phyloP scores from a whole-genome alignment of 345 rosid species.

The Populus alba region DNA sequence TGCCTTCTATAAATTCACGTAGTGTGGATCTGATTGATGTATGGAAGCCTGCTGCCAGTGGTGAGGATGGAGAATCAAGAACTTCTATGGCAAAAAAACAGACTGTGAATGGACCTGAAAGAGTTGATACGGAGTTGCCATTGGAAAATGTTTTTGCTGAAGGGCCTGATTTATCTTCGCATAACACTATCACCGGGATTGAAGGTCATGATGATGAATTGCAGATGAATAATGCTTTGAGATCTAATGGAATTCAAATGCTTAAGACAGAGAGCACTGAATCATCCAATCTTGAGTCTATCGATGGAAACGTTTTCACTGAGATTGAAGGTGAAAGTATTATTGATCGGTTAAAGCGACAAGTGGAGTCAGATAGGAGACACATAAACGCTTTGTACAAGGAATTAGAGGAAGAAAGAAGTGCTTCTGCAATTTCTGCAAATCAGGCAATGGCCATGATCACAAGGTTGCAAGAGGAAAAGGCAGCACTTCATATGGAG shows the following conservation, averaged over 20 bases:
- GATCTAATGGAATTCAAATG: conserved; percentile 14
- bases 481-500: conserved; percentile 83
- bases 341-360: conserved; percentile 65
- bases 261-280: conserved; percentile 52
- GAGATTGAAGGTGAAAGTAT: conserved; percentile 83
- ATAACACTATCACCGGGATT: not conserved
- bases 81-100: not conserved
- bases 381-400: conserved; percentile 50
- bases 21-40: conserved; percentile 16
- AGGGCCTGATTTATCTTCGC: not conserved
- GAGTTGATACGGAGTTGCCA: conserved; percentile 21
- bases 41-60: not conserved
- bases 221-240: conserved; percentile 14
- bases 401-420: conserved; percentile 96
- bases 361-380: conserved; percentile 63
- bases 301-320: conserved; percentile 55
- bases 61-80: not conserved
- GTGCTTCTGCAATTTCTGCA: conserved; percentile 72
- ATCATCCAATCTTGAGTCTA: conserved; percentile 46
- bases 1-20: conserved; percentile 17
- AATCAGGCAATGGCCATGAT: conserved; percentile 99
- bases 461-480: conserved; percentile 91
- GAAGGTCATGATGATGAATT: conserved; percentile 39
- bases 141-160: not conserved
- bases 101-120: conserved; percentile 2